A percentile compares a stretch with the other conserved stretches of the same genome.
These are phyloP conservation scores for Spizellomyces punctatus DNA, from an alignment of 192 early-diverging fungal genomes.

Conservation along the genomic window DNA sequence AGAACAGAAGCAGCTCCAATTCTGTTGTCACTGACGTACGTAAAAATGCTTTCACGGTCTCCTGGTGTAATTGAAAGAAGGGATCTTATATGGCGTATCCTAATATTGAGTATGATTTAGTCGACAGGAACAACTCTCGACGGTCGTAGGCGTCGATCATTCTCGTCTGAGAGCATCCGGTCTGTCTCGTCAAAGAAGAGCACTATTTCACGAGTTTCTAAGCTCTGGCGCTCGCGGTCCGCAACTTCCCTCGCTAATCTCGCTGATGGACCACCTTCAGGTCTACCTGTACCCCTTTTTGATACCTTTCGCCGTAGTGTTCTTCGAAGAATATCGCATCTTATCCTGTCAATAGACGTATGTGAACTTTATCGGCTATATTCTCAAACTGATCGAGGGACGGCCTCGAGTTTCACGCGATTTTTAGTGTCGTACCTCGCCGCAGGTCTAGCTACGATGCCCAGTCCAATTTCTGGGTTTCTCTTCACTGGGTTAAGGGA, in stretches of 20 bases:
- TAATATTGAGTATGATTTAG: too few species aligned
- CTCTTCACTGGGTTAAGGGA: slow-evolving; percentile 16
- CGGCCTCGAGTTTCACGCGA: slow-evolving; percentile 16
- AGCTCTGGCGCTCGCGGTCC: slow-evolving; percentile 6
- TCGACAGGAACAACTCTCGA: too few species aligned
- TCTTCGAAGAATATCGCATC: neutral
- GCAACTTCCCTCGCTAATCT: slow-evolving; percentile 3
- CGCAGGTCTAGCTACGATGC: slow-evolving; percentile 15
- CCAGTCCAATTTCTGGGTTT: slow-evolving; percentile 16
- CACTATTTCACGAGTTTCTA: neutral
- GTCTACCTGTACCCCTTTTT: neutral
- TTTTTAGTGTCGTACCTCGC: slow-evolving; percentile 4
- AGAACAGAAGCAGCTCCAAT: neutral
- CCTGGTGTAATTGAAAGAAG: neutral
- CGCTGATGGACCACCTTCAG: neutral
- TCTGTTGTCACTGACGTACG: neutral
- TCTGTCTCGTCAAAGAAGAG: neutral
- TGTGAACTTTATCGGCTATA: neutral
- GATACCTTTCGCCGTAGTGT: slow-evolving; percentile 1
- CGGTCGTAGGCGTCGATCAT: neutral
- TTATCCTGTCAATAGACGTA: slow-evolving; percentile 1
- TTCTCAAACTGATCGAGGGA: neutral
- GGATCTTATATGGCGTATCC: too few species aligned
- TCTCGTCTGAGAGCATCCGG: slow-evolving; percentile 1
- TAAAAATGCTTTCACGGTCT: neutral